Base-by-base conservation (phyloP, 768 basidiomycete species). In the Russula sp. region DNA sequence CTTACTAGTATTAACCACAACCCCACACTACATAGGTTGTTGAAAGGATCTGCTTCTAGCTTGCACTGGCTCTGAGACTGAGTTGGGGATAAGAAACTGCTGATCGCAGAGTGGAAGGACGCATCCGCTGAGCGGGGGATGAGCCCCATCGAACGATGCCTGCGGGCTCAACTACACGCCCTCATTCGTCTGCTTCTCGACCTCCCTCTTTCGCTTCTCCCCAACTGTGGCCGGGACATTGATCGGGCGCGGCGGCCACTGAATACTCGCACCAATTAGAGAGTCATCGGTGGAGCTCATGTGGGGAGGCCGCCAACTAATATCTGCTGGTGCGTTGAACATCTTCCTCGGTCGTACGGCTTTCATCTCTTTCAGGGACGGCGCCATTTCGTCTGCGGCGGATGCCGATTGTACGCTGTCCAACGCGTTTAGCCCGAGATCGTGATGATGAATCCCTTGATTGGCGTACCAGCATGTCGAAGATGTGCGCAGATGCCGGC, bases 321-420 rank as follows among this genome's bases (percentile, higher is more conserved):
- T 27, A 27, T 27, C 27, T 27, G 27, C 27, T 27, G 10, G 70
- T 40, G 69, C 70, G n/a, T 73, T 71, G 45, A 73, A 73, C 0
- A 87, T 82, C 71, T 82, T 89, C 65, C 82, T 80, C 55, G 92
- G 69, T 53, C 85, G 78, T 31, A 1, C 35, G 7, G 82, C 86
- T 77, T 90, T 91, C 79, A 92, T 84, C 71, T 92, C 90, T 7
- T 75, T 84, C 65, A 92, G 73, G 69, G 92, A 92, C 1, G 86
- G 88, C 0, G 86, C 87, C 87, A 92, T 90, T 91, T 88, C 27
- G 64, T 91, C 90, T 2, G 86, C 79, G 0, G 22, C 22, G 22
- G 11, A 92, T 78, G 20, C 86, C 86, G 13, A 91, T 77, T 0
- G 87, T 84, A 0, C 89, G 85, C 62, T 82, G 80, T 7, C 86